These are phyloP conservation scores for Plasmodium gonderi DNA, from an alignment of 169 alveolate species.

Conservation along the genomic window DNA sequence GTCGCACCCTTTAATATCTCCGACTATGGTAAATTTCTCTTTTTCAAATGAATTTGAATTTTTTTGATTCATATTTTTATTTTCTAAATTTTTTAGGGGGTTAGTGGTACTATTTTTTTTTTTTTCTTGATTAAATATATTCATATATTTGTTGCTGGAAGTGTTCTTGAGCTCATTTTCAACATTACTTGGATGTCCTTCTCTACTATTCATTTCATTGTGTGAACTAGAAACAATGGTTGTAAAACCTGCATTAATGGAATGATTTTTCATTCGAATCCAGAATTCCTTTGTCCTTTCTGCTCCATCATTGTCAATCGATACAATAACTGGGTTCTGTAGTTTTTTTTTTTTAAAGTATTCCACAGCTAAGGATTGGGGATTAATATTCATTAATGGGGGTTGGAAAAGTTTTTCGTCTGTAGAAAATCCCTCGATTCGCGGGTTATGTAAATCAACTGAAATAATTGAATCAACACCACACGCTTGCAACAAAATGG, in stretches of 20 bases:
- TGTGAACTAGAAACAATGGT: slow-evolving; percentile 75
- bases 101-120: slow-evolving; percentile 19
- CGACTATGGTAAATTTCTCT: slow-evolving; percentile 88
- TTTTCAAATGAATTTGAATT: slow-evolving; percentile 79
- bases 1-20: slow-evolving; percentile 89
- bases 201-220: slow-evolving; percentile 54
- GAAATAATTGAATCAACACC: slow-evolving; percentile 86
- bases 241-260: slow-evolving; percentile 78
- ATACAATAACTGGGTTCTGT: slow-evolving; percentile 80
- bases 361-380: slow-evolving; percentile 82
- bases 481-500: slow-evolving; percentile 78
- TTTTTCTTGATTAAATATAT: slow-evolving; percentile 25
- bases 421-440: slow-evolving; percentile 82
- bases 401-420: slow-evolving; percentile 72
- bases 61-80: slow-evolving; percentile 81
- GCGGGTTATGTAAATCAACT: slow-evolving; percentile 85
- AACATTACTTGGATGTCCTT: slow-evolving; percentile 52
- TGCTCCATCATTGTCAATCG: slow-evolving; percentile 89
- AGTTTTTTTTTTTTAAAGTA: slow-evolving; percentile 78
- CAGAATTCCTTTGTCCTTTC: slow-evolving; percentile 84
- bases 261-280: slow-evolving; percentile 76
- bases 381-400: slow-evolving; percentile 82
- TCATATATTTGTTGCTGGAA: slow-evolving; percentile 5
- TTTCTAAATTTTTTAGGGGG: slow-evolving; percentile 4
- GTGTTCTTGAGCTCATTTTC: slow-evolving; percentile 6